A percentile compares a stretch with the other conserved stretches of the same genome.
phyloP scores from a whole-genome alignment of 129 eudicot species.

The Flaveria sonorensis region DNA sequence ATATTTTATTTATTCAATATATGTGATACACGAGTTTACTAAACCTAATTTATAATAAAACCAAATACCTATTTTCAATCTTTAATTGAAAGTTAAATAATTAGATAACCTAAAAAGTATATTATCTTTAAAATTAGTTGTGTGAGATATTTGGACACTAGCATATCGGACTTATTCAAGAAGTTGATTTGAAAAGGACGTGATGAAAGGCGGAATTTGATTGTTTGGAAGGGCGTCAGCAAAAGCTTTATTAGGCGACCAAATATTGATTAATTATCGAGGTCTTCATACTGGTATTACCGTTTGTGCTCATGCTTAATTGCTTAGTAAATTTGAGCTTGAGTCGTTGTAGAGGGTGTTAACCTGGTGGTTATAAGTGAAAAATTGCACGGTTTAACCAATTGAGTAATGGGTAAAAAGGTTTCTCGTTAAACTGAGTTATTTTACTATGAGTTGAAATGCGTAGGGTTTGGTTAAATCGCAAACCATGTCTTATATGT shows the following conservation, averaged over 20 bases:
- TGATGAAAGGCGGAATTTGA: constrained; percentile 29
- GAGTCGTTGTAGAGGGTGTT: neutral
- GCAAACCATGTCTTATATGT: too few relatives aligned
- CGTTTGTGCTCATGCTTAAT: neutral
- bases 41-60: too few relatives aligned
- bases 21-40: too few relatives aligned
- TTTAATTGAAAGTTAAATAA: neutral
- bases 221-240: constrained; percentile 7
- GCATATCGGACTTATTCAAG: neutral
- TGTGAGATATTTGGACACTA: neutral
- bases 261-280: too few relatives aligned
- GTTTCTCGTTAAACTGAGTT: too few relatives aligned
- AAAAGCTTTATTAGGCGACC: neutral
- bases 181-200: constrained; percentile 23
- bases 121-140: neutral
- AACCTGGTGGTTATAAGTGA: neutral
- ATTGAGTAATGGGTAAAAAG: too few relatives aligned
- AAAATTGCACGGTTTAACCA: too few relatives aligned
- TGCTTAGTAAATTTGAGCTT: neutral
- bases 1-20: too few relatives aligned
- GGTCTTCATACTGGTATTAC: neutral
- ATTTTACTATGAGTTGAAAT: too few relatives aligned
- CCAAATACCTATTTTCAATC: too few relatives aligned
- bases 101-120: neutral
- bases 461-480: too few relatives aligned